Base-by-base conservation (phyloP, 106 monocot species). In the Dendrobium nobile region DNA sequence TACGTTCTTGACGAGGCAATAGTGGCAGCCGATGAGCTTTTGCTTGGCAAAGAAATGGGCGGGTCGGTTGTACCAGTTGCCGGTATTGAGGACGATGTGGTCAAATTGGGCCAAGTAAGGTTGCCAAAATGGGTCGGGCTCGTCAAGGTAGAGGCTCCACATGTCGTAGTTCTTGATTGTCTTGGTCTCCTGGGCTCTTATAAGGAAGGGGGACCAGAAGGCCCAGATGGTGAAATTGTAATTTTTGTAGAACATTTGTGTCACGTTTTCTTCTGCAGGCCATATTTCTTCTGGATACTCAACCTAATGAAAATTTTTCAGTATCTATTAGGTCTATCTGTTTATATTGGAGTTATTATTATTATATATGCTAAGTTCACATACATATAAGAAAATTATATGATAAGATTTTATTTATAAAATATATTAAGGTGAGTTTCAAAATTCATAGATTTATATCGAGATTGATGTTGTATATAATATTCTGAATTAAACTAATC, bases 41-140 rank as follows among this genome's bases (percentile, higher is more conserved):
- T 72, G 40, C 2, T 79, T 78, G 41, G 80, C 76, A 83, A 79
- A 82, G 81, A 85, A 87, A 16, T 81, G 20, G 11, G 88, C 78
- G 11, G 91, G 88, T 8, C 91, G 80, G 40, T 70, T 85, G 85
- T 88, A 91, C 91, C 91, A 91, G 77, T 91, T 86, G 1, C 91
- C 86, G 2, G n/a, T 78, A 58, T 86, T 88, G 77, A 91, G 61
- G 73, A 91, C 73, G 22, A 88, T 40, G 73, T 77, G 87, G 86
- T 88, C 80, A 68, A 84, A 86, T 2, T 26, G 7, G n/a, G 33
- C n/a, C 37, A 84, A 70, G 4, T 67, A 26, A 18, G 83, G 31
- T 13, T 64, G 15, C 91, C 91, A 91, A 0, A 16, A 15, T 17
- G 55, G 44, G 76, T 91, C 88, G 9, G 44, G 58, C 47, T 85